A percentile compares a stretch with the other conserved stretches of the same genome.
These are phyloP conservation scores for Saccharomyces eubayanus DNA, from an alignment of 805 yeast species.

Conservation along the genomic window DNA sequence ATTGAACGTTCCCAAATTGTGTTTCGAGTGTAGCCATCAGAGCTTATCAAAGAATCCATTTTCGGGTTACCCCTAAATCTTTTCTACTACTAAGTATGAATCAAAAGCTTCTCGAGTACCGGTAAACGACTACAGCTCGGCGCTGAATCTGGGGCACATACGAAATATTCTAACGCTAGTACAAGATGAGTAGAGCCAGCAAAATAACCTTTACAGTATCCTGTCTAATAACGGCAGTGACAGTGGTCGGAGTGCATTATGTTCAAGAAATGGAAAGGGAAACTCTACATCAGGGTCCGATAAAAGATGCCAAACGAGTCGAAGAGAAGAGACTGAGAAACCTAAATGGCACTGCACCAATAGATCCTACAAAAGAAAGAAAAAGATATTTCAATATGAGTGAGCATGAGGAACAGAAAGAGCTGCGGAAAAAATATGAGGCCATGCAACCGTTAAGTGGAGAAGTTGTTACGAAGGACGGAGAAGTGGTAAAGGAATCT, in stretches of 20 bases:
- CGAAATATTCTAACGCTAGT: neutral
- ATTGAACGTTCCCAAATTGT: neutral
- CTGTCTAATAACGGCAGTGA: slow-evolving; percentile 44
- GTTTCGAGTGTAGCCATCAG: neutral
- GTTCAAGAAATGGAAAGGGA: slow-evolving; percentile 64
- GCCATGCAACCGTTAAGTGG: slow-evolving; percentile 58
- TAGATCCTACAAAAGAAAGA: slow-evolving; percentile 31
- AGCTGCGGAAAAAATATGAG: slow-evolving; percentile 49
- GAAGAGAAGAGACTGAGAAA: slow-evolving; percentile 35
- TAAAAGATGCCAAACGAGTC: slow-evolving; percentile 67
- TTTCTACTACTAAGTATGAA: neutral
- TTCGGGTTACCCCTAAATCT: neutral
- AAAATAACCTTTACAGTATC: slow-evolving; percentile 63
- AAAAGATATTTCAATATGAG: slow-evolving; percentile 45
- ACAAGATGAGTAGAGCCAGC: slow-evolving; percentile 67
- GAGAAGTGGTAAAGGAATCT: slow-evolving; percentile 12
- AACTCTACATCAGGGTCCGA: slow-evolving; percentile 72
- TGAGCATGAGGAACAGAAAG: slow-evolving; percentile 61
- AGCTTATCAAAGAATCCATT: neutral
- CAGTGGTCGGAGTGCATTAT: slow-evolving; percentile 61
- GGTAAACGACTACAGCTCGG: neutral
- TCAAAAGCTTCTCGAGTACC: neutral
- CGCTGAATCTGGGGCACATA: no score
- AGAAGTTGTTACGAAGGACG: slow-evolving; percentile 38
- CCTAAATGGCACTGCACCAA: neutral